phyloP scores from a whole-genome alignment of 2,329 filamentous ascomycete genomes.

The Tolypocladium inflatum region DNA sequence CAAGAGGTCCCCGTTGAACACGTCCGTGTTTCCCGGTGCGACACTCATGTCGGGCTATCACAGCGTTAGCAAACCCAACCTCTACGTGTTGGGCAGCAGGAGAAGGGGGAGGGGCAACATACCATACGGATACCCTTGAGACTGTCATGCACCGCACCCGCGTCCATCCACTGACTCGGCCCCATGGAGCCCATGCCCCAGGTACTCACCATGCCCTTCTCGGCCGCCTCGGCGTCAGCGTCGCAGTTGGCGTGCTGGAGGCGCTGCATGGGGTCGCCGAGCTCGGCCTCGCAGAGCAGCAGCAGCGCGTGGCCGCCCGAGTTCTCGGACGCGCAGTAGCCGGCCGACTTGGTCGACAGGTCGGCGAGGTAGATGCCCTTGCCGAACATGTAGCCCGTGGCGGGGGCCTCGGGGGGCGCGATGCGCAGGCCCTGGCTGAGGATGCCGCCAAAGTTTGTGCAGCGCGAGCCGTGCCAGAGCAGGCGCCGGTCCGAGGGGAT shows the following conservation, averaged over 20 bases:
- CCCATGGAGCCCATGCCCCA: slow-evolving; percentile 58
- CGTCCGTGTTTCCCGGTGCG: slow-evolving; percentile 36
- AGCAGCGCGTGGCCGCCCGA: slow-evolving; percentile 66
- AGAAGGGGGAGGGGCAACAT: slow-evolving; percentile 19
- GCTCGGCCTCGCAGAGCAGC: slow-evolving; percentile 69
- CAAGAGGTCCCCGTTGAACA: slow-evolving; percentile 35
- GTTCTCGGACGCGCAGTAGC: slow-evolving; percentile 56
- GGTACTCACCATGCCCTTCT: slow-evolving; percentile 53
- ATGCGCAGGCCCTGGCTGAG: slow-evolving; percentile 83
- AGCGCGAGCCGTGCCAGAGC: slow-evolving; percentile 79
- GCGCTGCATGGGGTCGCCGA: slow-evolving; percentile 65
- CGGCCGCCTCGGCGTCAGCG: slow-evolving; percentile 55
- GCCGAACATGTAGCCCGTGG: slow-evolving; percentile 77
- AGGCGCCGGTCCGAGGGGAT: slow-evolving; percentile 59
- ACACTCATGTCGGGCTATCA: slow-evolving; percentile 38
- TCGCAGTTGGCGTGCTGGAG: slow-evolving; percentile 47
- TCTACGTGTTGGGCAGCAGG: background rate
- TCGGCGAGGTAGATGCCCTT: slow-evolving; percentile 86
- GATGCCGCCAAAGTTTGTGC: slow-evolving; percentile 81
- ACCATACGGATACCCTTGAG: slow-evolving; percentile 64
- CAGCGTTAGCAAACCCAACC: slow-evolving; percentile 2
- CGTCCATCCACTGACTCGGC: slow-evolving; percentile 69
- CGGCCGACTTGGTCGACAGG: slow-evolving; percentile 73
- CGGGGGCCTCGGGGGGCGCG: slow-evolving; percentile 74
- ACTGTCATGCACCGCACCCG: slow-evolving; percentile 50